Base-by-base conservation (phyloP, 495 filamentous ascomycete species). In the Oidiodendron maius region DNA sequence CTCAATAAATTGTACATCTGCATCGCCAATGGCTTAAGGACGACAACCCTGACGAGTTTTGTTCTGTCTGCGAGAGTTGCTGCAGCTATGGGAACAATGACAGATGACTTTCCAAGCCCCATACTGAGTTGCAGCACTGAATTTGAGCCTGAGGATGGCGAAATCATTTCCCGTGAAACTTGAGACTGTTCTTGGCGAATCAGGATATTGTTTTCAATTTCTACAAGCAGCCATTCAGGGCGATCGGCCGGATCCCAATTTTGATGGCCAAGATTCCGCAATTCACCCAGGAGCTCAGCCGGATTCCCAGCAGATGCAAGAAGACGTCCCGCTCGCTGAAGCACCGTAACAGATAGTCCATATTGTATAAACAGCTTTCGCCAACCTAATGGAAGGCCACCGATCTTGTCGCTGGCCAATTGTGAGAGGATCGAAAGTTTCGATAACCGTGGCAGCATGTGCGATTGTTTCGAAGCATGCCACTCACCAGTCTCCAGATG, bases 201-300 rank as follows among this genome's bases (percentile, higher is more conserved):
- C 2, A 79, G 56, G 1, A 81, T 52, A 47, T 81, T 67, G 5
- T 60, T 52, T 12, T 83, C 79, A 28, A 83, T 71, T 48, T 83
- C 79, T 1, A 83, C 58, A 10, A 83, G 62, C 0, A 83, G 52
- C 75, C 76, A 81, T 43, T 83, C 79, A 0, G 73, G 64, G 4
- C 43, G 32, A 9, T 73, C 38, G 0, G 58, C 21, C 0, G 76
- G 71, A 0, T 61, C 28, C 79, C 78, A 83, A 45, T 77, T 78
- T 4, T 45, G 26, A 53, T 81, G 78, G 3, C 76, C 76, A 0
- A 23, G 10, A 57, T 77, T 73, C 3, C 47, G 21, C 5, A 56
- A 28, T 41, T 76, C 69, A 15, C 74, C 66, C 4, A 59, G 43
- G 3, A 64, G 44, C 23, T 62, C 50, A 8, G 64, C 53, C 40